Base-by-base conservation (phyloP, 192 early-diverging fungal species). In the Rhizophagus prolifer region DNA sequence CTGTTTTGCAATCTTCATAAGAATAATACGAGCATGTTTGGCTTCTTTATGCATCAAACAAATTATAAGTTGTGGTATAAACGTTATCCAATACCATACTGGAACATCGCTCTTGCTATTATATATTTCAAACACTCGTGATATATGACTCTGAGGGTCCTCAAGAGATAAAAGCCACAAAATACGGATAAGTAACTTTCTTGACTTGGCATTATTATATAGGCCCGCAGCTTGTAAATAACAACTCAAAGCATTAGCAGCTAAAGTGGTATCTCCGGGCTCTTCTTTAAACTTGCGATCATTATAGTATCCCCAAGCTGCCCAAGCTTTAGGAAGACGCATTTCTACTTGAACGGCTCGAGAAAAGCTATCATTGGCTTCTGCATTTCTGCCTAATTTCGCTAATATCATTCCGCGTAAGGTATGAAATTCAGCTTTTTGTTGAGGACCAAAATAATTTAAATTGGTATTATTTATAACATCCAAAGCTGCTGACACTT, bases 401-500 rank as follows among this genome's bases (percentile, higher is more conserved):
- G 95, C 88, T 34, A 97, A 80, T 88, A 99, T 98, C 85, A 93
- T 90, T 19, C 95, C 98, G 85, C 97, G 96, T 71, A 99, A 87
- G 44, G 96, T 93, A 77, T 94, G 97, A 82, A 99, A 99, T 80
- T 99, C 98, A 19, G 98, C 95, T 81, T 95, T 97, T 83, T 99
- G 98, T 23, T 87, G 85, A 7, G 83, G 82, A 47, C 88, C 93
- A 83, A 99, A 99, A 84, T 97, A 99, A 72, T 94, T 87, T 78
- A 99, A 83, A 78, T 99, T 99, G 25, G 98, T 99, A 82, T 99
- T 98, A 86, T 96, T 98, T 85, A 99, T 98, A 9, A 98, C 96
- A 76, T 99, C 97, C 36, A 99, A 83, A 7, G 97, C 98, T 25
- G 90, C 91, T 38, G 94, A 88, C 75, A 97, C 88, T 83, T 99